Evolutionary conservation across 371 early-diverging fungal species (phyloP).

Genomic region (Mucor velutinosus): DNA sequence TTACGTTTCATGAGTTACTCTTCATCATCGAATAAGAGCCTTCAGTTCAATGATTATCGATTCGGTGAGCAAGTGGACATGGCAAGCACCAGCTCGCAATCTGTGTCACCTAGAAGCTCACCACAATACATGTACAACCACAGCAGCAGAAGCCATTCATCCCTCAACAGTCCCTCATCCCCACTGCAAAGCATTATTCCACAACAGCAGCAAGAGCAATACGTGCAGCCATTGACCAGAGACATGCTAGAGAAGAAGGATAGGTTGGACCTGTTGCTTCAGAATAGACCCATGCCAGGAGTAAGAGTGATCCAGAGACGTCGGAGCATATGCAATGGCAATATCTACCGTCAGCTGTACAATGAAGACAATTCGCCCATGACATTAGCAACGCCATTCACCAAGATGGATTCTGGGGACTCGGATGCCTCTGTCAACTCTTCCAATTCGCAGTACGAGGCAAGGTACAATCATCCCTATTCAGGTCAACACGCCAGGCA

Average conservation of each 20-base stretch:
- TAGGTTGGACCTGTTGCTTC: constrained; percentile 6
- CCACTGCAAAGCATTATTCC: background rate
- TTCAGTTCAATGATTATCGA: constrained; percentile 1
- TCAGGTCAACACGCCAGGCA: background rate
- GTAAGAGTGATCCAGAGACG: background rate
- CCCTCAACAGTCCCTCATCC: background rate
- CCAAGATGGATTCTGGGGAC: background rate
- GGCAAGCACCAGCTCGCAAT: background rate
- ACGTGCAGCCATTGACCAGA: constrained; percentile 12
- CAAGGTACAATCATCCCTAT: background rate
- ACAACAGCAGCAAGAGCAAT: background rate
- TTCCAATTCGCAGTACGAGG: background rate
- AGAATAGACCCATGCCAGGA: background rate
- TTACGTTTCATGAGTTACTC: background rate
- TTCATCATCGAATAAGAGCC: background rate
- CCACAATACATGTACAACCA: background rate
- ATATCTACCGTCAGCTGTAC: constrained; percentile 10
- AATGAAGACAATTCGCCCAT: constrained; percentile 19
- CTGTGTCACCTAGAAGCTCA: background rate
- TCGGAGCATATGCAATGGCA: constrained; percentile 13
- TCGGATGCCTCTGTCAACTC: constrained; percentile 8
- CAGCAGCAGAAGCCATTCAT: background rate
- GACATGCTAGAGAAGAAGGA: constrained; percentile 16
- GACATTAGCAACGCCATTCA: background rate
- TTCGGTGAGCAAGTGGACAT: constrained; percentile 2